Evolutionary conservation across 176 grass and related monocot genomes (phyloP).

Genomic region (Avena atlantica): DNA sequence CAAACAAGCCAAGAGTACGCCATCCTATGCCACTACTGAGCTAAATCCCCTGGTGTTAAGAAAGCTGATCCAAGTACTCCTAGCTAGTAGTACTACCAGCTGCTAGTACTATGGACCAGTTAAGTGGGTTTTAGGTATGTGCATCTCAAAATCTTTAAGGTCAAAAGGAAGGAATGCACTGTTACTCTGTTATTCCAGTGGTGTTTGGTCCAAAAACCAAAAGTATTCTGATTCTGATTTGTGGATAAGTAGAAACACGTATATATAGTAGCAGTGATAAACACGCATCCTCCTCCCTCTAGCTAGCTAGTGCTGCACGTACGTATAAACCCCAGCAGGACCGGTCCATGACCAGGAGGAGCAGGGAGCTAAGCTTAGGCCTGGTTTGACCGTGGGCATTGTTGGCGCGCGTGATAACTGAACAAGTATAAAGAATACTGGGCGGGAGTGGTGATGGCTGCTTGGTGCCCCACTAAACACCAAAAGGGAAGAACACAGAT

Average conservation of each 20-base stretch:
- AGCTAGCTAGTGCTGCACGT: constrained; percentile 10
- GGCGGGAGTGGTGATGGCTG: constrained; percentile 40
- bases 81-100: neutral
- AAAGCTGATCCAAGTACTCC: neutral
- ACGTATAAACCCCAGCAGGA: constrained; percentile 7
- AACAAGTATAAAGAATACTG: constrained; percentile 40
- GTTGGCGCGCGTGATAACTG: constrained; percentile 32
- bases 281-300: neutral
- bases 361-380: no score
- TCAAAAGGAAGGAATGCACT: neutral
- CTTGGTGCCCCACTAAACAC: constrained; percentile 51
- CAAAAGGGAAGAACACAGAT: constrained; percentile 43
- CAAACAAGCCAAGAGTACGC: constrained; percentile 1
- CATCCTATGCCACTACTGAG: constrained; percentile 32
- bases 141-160: neutral
- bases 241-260: neutral
- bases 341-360: neutral
- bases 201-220: neutral
- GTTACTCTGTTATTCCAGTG: neutral
- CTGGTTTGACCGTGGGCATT: constrained; percentile 35
- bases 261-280: neutral
- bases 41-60: constrained; percentile 8
- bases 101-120: neutral
- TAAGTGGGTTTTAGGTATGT: constrained; percentile 8
- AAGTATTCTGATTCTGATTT: neutral